Conservation (phyloP, 2,329 filamentous ascomycete genomes). For the Fusarium mexicanum region DNA sequence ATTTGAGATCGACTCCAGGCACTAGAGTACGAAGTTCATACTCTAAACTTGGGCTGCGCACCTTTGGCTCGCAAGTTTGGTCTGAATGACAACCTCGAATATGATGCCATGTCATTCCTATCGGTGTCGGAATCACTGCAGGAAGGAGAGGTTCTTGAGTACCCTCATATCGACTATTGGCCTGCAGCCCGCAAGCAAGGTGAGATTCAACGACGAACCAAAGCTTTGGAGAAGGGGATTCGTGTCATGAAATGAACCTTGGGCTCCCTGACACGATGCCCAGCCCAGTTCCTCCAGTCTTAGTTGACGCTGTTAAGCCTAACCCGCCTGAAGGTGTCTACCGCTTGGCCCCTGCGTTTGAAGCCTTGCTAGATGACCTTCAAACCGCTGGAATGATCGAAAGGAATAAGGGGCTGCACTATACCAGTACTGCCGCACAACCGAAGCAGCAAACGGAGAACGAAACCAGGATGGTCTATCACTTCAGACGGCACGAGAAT, state of each 20-base stretch:
- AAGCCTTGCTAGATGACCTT: not conserved
- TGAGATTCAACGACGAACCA: not conserved
- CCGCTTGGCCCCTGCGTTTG: not conserved
- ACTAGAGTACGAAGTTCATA: not conserved
- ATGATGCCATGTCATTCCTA: not conserved
- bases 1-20: not conserved
- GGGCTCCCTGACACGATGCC: rapidly evolving
- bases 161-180: not conserved
- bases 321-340: not conserved
- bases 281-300: not conserved
- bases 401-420: rapidly evolving
- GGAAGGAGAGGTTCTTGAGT: not conserved
- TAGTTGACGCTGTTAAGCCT: rapidly evolving
- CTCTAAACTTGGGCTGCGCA: not conserved
- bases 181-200: not conserved
- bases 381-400: rapidly evolving
- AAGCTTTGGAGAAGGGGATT: not conserved
- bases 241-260: not conserved
- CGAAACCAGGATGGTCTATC: not conserved
- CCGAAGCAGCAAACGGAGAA: not conserved
- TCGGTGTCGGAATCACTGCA: not conserved
- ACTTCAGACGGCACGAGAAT: not conserved
- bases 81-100: not conserved
- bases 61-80: not conserved
- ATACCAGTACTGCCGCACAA: not conserved